Evolutionary conservation across 1,284 basidiomycete species (phyloP), one percentile per base, ranked within the genome.

Genomic region (Trametes versicolor): DNA sequence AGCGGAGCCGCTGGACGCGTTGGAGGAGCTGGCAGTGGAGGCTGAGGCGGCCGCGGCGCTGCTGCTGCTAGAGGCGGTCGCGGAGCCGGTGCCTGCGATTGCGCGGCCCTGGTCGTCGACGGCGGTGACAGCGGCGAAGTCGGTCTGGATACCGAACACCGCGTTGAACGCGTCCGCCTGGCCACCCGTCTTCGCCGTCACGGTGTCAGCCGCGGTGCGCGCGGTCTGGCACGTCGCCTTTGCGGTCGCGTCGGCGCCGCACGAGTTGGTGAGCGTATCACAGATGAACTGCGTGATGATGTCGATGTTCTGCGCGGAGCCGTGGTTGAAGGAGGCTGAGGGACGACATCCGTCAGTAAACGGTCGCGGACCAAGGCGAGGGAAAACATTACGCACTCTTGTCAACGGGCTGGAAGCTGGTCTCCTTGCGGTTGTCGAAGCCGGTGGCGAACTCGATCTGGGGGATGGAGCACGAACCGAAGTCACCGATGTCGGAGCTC

Each of bases 161-260:
- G 79, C 81, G 75, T 88, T 88, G 81, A 87, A 88, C 2, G 80
- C 81, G 72, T 88, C 87, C 32, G 86, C 87, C 70, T 85, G 83
- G 7, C 75, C 82, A 70, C 86, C 86, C 47, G 81, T 83, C 72
- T 81, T 81, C 4, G 77, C 73, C 4, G 83, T 68, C 21, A 74
- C 78, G 47, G 81, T 74, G 65, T 76, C 71, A 0, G 85, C 84
- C 58, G 86, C 85, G 43, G 81, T 69, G 29, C 70, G 58, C 4
- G 85, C 85, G 8, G 67, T 73, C 34, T 74, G 74, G 66, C 87
- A 88, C 32, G 83, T 85, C 34, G 73, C 79, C 71, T 84, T 81
- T 1, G 86, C 86, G 23, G 83, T 83, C 51, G 78, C 76, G 69
- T 88, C 82, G 10, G 86, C 87, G 4, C 75, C 77, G 70, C 87